Evolutionary conservation across 2,329 filamentous ascomycete species (phyloP).

Genomic region (Colletotrichum ledebouriae): DNA sequence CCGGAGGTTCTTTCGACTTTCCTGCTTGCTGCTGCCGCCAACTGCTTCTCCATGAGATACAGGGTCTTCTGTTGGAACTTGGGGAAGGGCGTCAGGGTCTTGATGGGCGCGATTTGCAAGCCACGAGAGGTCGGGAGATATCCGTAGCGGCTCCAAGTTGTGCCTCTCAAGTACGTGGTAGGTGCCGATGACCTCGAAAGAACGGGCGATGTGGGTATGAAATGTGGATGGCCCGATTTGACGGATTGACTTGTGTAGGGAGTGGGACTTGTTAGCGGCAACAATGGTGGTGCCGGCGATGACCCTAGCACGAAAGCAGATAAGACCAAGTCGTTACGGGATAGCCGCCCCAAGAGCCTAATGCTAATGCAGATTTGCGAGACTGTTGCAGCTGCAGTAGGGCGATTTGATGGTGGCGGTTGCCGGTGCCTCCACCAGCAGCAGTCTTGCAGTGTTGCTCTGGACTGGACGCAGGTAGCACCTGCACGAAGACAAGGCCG

Average conservation of each 20-base stretch:
- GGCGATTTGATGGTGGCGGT: conserved; percentile 27
- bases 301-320: conserved; percentile 35
- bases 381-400: conserved; percentile 28
- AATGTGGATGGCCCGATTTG: conserved; percentile 32
- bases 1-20: conserved; percentile 7
- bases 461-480: conserved; percentile 2
- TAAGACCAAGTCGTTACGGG: conserved; percentile 33
- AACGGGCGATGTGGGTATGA: conserved; percentile 14
- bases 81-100: conserved; percentile 27
- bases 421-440: conserved; percentile 11
- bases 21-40: conserved; percentile 4
- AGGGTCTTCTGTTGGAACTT: conserved; percentile 12
- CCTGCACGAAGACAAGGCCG: not conserved
- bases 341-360: conserved; percentile 41
- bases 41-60: conserved; percentile 21
- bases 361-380: conserved; percentile 19
- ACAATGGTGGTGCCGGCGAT: conserved; percentile 35
- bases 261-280: conserved; percentile 34
- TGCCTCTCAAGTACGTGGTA: not conserved
- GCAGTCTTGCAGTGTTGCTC: not conserved
- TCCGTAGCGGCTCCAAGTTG: not conserved
- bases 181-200: not conserved
- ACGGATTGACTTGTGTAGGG: conserved; percentile 30
- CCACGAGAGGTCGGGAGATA: conserved; percentile 16
- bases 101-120: conserved; percentile 17